Conservation (phyloP, 345 rosid species). For the Aurinia saxatilis region DNA sequence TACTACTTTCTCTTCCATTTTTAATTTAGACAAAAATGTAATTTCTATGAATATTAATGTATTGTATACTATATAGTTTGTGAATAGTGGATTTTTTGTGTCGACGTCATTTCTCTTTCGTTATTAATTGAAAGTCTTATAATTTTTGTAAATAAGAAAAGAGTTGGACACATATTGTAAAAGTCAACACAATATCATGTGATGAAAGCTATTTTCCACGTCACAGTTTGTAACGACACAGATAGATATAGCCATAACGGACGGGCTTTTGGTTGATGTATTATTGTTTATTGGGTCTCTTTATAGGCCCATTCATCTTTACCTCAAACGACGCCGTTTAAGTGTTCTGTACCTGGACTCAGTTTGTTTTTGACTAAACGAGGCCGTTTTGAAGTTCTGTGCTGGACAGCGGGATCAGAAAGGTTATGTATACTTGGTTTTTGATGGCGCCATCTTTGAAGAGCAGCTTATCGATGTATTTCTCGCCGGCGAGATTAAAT, state of each 20-base stretch:
- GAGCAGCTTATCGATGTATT: not conserved
- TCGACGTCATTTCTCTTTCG: conserved; percentile 5
- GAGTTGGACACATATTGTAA: too few species aligned
- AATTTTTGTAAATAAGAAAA: not conserved
- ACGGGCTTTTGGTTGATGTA: conserved; percentile 9
- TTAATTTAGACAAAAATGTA: not conserved
- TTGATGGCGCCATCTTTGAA: conserved; percentile 26
- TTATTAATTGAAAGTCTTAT: not conserved
- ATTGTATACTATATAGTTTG: not conserved
- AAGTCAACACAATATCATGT: not conserved
- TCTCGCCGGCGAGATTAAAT: not conserved
- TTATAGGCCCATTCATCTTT: not conserved
- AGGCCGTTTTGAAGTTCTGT: not conserved
- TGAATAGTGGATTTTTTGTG: not conserved
- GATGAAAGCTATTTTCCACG: conserved; percentile 4
- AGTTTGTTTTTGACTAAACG: not conserved
- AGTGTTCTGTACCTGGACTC: too few species aligned
- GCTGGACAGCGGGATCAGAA: not conserved
- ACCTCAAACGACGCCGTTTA: not conserved
- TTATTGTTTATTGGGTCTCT: too few species aligned
- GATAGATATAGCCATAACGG: not conserved
- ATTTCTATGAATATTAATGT: not conserved
- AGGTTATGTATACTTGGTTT: not conserved
- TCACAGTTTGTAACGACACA: not conserved
- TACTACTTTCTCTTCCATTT: not conserved